A percentile compares a stretch with the other conserved stretches of the same genome.
Conservation (phyloP, 176 grass and related monocot species). For the Metroxylon sagu region DNA sequence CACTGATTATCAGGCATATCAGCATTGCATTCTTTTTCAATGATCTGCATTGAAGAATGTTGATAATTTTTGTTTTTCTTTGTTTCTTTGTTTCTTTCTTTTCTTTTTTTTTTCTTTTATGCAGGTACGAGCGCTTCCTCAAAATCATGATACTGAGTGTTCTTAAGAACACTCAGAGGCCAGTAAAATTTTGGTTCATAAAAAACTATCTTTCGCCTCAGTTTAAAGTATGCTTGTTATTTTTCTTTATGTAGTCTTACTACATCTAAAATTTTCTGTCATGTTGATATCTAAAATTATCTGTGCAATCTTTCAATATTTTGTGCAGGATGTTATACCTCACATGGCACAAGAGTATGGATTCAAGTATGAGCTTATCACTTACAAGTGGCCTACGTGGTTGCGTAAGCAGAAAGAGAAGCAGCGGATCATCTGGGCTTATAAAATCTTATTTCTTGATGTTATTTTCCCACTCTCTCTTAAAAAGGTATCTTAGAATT, state of each 20-base stretch:
- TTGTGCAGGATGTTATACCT: constrained; percentile 83
- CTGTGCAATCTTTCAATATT: neutral
- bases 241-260: neutral
- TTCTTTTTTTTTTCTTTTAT: constrained; percentile 14
- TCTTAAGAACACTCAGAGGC: constrained; percentile 81
- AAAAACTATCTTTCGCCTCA: constrained; percentile 99
- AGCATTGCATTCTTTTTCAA: too few species aligned
- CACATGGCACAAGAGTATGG: constrained; percentile 87
- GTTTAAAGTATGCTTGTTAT: constrained; percentile 62
- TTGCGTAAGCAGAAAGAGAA: constrained; percentile 99
- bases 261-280: too few species aligned
- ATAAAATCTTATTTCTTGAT: constrained; percentile 99
- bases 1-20: too few species aligned
- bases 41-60: too few species aligned
- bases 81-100: neutral
- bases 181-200: constrained; percentile 99
- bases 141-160: constrained; percentile 99
- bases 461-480: constrained; percentile 97
- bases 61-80: neutral
- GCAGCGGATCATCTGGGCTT: constrained; percentile 98
- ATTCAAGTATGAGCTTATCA: constrained; percentile 91
- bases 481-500: constrained; percentile 48
- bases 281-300: too few species aligned
- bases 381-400: constrained; percentile 99
- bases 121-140: constrained; percentile 93